Evolutionary conservation across 805 yeast species (phyloP).

Genomic region (Grigorovia transvaalensis): DNA sequence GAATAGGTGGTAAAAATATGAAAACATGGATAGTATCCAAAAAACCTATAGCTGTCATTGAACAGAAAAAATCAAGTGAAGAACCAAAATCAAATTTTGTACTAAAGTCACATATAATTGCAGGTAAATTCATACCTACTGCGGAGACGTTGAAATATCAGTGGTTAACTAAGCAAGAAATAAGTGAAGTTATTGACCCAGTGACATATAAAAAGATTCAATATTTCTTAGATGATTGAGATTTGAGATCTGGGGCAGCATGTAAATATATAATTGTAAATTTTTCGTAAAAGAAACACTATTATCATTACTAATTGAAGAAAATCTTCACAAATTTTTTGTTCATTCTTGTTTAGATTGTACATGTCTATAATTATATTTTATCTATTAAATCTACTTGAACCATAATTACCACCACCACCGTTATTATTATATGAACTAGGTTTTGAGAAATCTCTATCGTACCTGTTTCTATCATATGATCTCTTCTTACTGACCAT

Average conservation of each 20-base stretch:
- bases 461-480: slow-evolving; percentile 2
- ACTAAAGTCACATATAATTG: slow-evolving; percentile 78
- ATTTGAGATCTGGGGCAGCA: background rate
- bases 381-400: slow-evolving; percentile 11
- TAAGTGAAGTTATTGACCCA: slow-evolving; percentile 28
- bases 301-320: background rate
- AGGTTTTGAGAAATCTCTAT: slow-evolving; percentile 3
- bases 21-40: slow-evolving; percentile 88
- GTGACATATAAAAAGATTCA: slow-evolving; percentile 31
- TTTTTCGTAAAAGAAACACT: background rate
- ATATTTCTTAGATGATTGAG: slow-evolving; percentile 25
- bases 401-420: background rate
- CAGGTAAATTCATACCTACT: slow-evolving; percentile 56
- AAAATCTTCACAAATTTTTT: background rate
- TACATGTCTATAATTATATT: no score
- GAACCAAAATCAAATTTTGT: slow-evolving; percentile 43
- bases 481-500: background rate
- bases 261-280: background rate
- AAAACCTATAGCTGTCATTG: slow-evolving; percentile 68
- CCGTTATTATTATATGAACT: background rate
- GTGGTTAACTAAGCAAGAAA: slow-evolving; percentile 83
- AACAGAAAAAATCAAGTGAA: slow-evolving; percentile 24
- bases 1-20: slow-evolving; percentile 62
- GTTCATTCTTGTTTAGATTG: no score
- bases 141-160: slow-evolving; percentile 42